Conservation (phyloP, 2,329 filamentous ascomycete genomes). For the Aspergillus chevalieri region DNA sequence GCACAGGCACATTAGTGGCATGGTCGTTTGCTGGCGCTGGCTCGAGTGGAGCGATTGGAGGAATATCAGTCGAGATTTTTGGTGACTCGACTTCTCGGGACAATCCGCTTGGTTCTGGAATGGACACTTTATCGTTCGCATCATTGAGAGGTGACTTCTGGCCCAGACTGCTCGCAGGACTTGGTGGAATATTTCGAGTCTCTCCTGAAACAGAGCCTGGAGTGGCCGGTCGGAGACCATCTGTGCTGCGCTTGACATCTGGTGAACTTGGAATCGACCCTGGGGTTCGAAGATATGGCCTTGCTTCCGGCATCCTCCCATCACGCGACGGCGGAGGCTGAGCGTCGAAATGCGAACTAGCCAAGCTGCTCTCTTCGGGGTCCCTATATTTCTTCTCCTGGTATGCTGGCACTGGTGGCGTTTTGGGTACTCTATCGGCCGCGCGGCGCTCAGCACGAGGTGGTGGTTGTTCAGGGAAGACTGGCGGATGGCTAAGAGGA, state of each 20-base stretch:
- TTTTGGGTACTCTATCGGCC: slow-evolving; percentile 13
- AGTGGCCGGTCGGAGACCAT: slow-evolving; percentile 25
- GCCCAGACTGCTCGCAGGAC: slow-evolving; percentile 21
- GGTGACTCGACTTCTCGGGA: slow-evolving; percentile 26
- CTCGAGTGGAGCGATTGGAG: slow-evolving; percentile 11
- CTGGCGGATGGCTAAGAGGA: slow-evolving; percentile 20
- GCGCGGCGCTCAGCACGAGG: slow-evolving; percentile 18
- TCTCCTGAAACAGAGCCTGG: slow-evolving; percentile 22
- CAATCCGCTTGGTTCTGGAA: slow-evolving; percentile 28
- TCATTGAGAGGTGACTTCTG: slow-evolving; percentile 26
- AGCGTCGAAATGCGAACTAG: slow-evolving; percentile 14
- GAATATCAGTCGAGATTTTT: slow-evolving; percentile 9
- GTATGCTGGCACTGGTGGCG: slow-evolving; percentile 13
- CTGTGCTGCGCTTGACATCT: slow-evolving; percentile 17
- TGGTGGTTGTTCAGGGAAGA: slow-evolving; percentile 17
- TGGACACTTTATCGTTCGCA: slow-evolving; percentile 25
- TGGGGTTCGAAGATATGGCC: slow-evolving; percentile 14
- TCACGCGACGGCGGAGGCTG: slow-evolving; percentile 25
- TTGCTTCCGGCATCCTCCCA: slow-evolving; percentile 17
- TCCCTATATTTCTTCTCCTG: slow-evolving; percentile 16
- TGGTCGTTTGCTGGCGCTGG: slow-evolving; percentile 17
- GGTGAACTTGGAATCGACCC: slow-evolving; percentile 12
- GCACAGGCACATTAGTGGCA: slow-evolving; percentile 10
- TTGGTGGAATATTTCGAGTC: slow-evolving; percentile 11
- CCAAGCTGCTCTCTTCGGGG: slow-evolving; percentile 14